phyloP scores from a whole-genome alignment of 2,329 filamentous ascomycete species.

The Exserohilum rostratum region DNA sequence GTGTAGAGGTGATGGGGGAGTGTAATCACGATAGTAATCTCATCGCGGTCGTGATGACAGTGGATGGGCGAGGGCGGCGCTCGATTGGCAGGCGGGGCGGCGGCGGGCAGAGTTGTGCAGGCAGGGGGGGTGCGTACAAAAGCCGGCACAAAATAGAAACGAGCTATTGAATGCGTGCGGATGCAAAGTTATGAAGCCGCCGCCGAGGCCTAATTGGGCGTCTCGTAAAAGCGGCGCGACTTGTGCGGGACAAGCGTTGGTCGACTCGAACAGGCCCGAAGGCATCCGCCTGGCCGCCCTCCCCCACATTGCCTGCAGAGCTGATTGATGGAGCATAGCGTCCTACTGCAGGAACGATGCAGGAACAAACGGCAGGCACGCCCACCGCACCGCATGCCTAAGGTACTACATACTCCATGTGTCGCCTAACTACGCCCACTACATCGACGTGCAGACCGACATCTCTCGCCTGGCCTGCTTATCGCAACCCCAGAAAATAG shows the following conservation, averaged over 20 bases:
- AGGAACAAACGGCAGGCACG: constrained; percentile 28
- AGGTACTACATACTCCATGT: too few relatives aligned
- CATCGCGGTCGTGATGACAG: too few relatives aligned
- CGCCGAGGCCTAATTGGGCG: constrained; percentile 27
- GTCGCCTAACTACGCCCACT: too few relatives aligned
- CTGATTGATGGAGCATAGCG: constrained; percentile 30
- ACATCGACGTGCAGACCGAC: too few relatives aligned
- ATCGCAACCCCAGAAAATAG: constrained; percentile 27
- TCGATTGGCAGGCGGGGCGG: constrained; percentile 15
- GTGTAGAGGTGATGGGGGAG: too few relatives aligned
- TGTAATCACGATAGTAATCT: too few relatives aligned
- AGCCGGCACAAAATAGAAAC: constrained; percentile 44
- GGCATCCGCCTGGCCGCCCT: constrained; percentile 19
- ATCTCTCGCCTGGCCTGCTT: constrained; percentile 4
- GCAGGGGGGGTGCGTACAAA: constrained; percentile 32
- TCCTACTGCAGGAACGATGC: constrained; percentile 50
- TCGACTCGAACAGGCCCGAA: constrained; percentile 36
- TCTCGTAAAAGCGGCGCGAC: constrained; percentile 20
- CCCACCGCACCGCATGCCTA: constrained; percentile 13
- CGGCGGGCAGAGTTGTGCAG: constrained; percentile 35
- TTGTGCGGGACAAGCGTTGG: constrained; percentile 37
- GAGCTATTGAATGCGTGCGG: constrained; percentile 43
- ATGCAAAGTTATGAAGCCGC: constrained; percentile 29
- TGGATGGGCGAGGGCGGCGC: constrained; percentile 9
- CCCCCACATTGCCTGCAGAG: constrained; percentile 41